These are phyloP conservation scores for Lachnellula willkommii DNA, from an alignment of 2,329 filamentous ascomycete genomes.

Conservation along the genomic window DNA sequence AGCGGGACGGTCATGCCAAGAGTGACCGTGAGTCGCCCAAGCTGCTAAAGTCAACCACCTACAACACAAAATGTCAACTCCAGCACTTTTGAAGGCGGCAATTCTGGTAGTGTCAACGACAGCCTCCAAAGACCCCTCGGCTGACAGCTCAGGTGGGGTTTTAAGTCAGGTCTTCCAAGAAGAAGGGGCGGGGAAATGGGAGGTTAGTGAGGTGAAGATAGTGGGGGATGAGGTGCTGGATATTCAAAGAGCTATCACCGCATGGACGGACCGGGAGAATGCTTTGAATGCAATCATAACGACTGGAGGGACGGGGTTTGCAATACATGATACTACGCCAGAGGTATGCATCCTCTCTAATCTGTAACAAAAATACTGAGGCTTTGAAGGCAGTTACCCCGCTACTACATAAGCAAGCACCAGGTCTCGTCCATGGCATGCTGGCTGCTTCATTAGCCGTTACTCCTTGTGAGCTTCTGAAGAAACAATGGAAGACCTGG, in stretches of 20 bases:
- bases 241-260: constrained; percentile 68
- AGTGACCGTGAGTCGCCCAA: neutral
- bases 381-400: constrained; percentile 63
- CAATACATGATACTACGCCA: constrained; percentile 76
- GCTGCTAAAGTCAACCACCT: constrained; percentile 5
- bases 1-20: neutral
- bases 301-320: constrained; percentile 91
- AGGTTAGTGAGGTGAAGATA: constrained; percentile 62
- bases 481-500: neutral
- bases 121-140: constrained; percentile 69
- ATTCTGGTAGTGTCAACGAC: constrained; percentile 90
- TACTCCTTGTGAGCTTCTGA: constrained; percentile 69
- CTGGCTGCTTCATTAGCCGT: constrained; percentile 74
- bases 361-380: constrained; percentile 1
- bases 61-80: constrained; percentile 33
- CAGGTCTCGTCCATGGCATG: constrained; percentile 94
- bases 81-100: constrained; percentile 56
- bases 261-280: constrained; percentile 65
- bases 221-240: constrained; percentile 69
- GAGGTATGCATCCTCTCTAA: constrained; percentile 53
- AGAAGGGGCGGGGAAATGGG: constrained; percentile 67
- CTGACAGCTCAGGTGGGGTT: constrained; percentile 65
- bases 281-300: constrained; percentile 73
- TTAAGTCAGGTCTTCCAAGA: constrained; percentile 64
- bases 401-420: constrained; percentile 77